Base-by-base conservation (phyloP, 2,329 filamentous ascomycete species). In the Fusarium compactum region DNA sequence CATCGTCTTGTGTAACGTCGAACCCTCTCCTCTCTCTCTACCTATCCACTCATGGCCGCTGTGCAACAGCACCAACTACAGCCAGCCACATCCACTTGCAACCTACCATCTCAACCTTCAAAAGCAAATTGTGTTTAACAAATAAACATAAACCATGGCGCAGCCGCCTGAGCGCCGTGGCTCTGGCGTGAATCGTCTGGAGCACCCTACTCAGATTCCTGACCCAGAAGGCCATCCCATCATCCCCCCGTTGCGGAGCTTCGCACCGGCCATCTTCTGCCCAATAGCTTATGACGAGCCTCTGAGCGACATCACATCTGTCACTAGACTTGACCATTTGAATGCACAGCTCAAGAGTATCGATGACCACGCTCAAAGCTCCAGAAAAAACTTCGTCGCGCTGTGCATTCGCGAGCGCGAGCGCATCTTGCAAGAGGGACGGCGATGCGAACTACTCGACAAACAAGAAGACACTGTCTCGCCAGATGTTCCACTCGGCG, bases 341-440 rank as follows among this genome's bases (percentile, higher is more conserved):
- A 62, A 62, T 18, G 65, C 64, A 41, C 58, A 65, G 22, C 62
- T 80, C 25, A 61, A 67, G 16, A 22, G 46, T 9, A 50, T 76
- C 24, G 71, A 79, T 48, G 8, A 59, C 8, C 78, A 81, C 65
- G 63, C 70, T 32, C 53, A 54, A n/a, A 53, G 61, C 24, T 77
- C 79, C 27, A 74, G 75, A 40, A 65, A 58, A 65, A 81, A 80
- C 72, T 73, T 80, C 24, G 54, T 76, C 45, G 60, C 72, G 20
- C 69, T 80, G 10, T 67, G 73, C 47, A 67, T 71, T 30, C 78
- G 76, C 34, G 79, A 82, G 55, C 75, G 72, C 60, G 61, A 74
- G n/a, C 80, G 80, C 57, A 69, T 80, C 57, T 52, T 70, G 22
- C 73, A 71, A 52, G 59, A 71, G 9, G 69, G 68, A 11, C 65